Conservation (phyloP, 163 green algal species). For the Prototheca stagnorum region DNA sequence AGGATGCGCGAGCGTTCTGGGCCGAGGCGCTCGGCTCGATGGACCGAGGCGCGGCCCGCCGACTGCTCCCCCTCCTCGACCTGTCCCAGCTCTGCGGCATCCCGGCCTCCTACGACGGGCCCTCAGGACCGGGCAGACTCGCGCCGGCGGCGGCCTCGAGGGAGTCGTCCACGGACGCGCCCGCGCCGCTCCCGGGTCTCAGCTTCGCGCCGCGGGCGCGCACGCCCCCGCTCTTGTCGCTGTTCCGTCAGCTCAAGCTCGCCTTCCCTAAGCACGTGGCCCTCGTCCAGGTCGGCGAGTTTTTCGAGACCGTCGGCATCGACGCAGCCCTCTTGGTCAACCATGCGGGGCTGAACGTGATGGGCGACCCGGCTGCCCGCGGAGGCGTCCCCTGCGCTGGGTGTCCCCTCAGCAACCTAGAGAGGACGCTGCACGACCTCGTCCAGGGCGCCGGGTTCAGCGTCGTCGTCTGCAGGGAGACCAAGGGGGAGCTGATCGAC, state of each 20-base stretch:
- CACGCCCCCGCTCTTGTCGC: slow-evolving; percentile 18
- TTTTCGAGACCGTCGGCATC: slow-evolving; percentile 69
- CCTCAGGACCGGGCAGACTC: slow-evolving; percentile 11
- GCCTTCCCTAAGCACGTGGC: neutral
- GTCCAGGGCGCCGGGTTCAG: slow-evolving; percentile 30
- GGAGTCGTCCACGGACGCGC: slow-evolving; percentile 18
- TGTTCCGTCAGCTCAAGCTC: slow-evolving; percentile 17
- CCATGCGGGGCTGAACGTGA: slow-evolving; percentile 57
- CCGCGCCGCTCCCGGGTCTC: neutral
- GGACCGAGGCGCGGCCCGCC: no score
- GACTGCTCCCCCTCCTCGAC: no score
- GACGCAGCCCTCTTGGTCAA: slow-evolving; percentile 72
- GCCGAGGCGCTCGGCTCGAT: no score
- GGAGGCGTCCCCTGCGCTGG: slow-evolving; percentile 43
- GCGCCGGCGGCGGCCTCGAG: slow-evolving; percentile 18
- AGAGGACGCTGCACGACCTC: slow-evolving; percentile 32
- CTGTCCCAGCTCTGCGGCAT: no score
- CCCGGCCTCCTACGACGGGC: slow-evolving; percentile 27
- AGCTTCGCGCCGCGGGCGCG: neutral
- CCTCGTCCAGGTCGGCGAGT: slow-evolving; percentile 45
- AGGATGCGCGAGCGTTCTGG: no score
- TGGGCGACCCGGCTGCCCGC: slow-evolving; percentile 18
- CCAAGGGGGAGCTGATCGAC: neutral
- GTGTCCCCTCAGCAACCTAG: slow-evolving; percentile 52
- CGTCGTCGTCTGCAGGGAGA: slow-evolving; percentile 40